Percentiles rank a stretch among this genome's conserved stretches.
These are phyloP conservation scores for Acanthamoeba healyi DNA, from an alignment of 208 protist genomes.

Conservation along the genomic window DNA sequence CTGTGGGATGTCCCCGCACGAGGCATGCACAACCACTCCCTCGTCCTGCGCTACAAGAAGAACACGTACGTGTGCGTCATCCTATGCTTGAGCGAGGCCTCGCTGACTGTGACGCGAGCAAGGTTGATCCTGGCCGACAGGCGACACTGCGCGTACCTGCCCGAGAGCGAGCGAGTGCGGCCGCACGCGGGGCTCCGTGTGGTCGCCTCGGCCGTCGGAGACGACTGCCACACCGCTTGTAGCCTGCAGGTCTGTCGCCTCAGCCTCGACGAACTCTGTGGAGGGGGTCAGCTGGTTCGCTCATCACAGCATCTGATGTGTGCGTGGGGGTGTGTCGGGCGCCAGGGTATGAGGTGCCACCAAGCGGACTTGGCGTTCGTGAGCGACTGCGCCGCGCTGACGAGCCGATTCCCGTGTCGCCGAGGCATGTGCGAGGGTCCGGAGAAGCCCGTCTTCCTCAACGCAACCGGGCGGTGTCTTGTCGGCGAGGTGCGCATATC, in stretches of 20 bases:
- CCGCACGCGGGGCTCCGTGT: slow-evolving; percentile 1
- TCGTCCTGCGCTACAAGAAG: slow-evolving; percentile 32
- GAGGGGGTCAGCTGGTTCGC: too few relatives aligned
- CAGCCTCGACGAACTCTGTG: too few relatives aligned
- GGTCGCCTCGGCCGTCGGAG: background rate
- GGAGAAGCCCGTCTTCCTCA: background rate
- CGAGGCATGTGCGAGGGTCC: background rate
- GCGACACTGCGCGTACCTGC: slow-evolving; percentile 42
- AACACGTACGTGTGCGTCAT: slow-evolving; percentile 52
- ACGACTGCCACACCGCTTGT: slow-evolving; percentile 13
- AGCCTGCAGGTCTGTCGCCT: background rate
- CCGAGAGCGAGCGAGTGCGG: background rate
- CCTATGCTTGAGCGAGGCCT: too few relatives aligned
- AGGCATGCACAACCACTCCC: slow-evolving; percentile 35
- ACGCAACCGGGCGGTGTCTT: background rate
- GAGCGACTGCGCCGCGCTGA: slow-evolving; percentile 4
- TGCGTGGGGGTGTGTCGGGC: background rate
- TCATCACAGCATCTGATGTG: background rate
- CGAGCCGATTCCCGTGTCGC: background rate
- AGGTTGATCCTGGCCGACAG: slow-evolving; percentile 38
- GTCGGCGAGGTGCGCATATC: background rate
- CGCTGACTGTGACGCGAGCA: too few relatives aligned
- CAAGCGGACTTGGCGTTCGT: slow-evolving; percentile 55
- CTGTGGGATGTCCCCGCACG: slow-evolving; percentile 28
- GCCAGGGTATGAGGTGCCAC: background rate